A percentile compares a stretch with the other conserved stretches of the same genome.
These are phyloP conservation scores for Bryum argenteum DNA, from an alignment of 225 moss, liverwort and hornwort species.

Conservation along the genomic window DNA sequence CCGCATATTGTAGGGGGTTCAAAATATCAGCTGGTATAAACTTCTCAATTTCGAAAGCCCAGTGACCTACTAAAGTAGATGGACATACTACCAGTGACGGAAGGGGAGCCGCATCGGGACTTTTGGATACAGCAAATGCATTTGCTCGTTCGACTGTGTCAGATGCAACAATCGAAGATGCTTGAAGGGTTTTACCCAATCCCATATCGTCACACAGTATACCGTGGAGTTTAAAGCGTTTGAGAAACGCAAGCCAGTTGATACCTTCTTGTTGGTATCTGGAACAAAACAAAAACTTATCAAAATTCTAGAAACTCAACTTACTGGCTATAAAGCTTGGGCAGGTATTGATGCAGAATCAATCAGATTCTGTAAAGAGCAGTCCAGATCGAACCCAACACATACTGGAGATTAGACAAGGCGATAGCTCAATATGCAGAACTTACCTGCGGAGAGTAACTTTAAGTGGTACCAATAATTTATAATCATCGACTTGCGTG, in stretches of 20 bases:
- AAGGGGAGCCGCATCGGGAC: conserved; percentile 57
- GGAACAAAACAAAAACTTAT: conserved; percentile 28
- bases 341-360: background rate
- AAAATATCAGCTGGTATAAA: conserved; percentile 70
- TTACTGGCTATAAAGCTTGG: background rate
- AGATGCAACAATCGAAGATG: conserved; percentile 86
- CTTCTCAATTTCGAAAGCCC: conserved; percentile 93
- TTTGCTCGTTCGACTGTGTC: conserved; percentile 75
- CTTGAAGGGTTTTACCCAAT: conserved; percentile 91
- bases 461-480: conserved; percentile 71
- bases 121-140: conserved; percentile 53
- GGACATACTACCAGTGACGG: conserved; percentile 88
- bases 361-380: background rate
- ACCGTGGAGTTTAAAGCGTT: conserved; percentile 87
- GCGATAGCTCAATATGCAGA: background rate
- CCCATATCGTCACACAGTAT: conserved; percentile 98
- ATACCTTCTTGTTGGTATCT: conserved; percentile 98
- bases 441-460: conserved; percentile 78
- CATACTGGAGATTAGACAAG: conserved; percentile 7
- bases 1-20: conserved; percentile 77
- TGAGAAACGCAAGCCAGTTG: conserved; percentile 95
- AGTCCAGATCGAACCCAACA: conserved; percentile 13
- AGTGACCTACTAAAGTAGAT: conserved; percentile 87
- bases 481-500: conserved; percentile 89
- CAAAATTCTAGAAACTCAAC: conserved; percentile 16